Conservation (phyloP, 176 grass and related monocot species). For the Eleusine coracana region DNA sequence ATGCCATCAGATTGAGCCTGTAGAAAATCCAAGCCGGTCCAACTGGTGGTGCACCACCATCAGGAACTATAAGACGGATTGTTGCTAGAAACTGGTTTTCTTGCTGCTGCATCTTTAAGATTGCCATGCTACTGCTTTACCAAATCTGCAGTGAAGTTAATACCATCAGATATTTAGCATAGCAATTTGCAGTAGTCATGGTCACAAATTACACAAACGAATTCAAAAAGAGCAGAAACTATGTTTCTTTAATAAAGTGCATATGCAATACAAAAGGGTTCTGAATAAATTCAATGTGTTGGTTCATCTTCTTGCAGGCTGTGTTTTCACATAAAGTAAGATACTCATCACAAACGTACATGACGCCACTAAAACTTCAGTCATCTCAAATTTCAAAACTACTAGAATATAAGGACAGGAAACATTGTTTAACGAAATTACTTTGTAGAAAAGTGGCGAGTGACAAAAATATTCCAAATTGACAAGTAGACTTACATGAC, state of each 20-base stretch:
- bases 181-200: not conserved
- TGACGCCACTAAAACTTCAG: not conserved
- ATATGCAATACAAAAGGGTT: not conserved
- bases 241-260: not conserved
- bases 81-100: conserved; percentile 71
- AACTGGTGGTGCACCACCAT: conserved; percentile 73
- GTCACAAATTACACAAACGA: not conserved
- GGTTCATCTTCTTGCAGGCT: not conserved
- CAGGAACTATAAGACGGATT: conserved; percentile 72
- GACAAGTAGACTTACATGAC: not conserved
- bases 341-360: not conserved
- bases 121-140: conserved; percentile 14
- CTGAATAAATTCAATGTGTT: not conserved
- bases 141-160: conserved; percentile 11
- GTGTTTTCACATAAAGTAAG: not conserved
- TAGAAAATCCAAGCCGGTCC: conserved; percentile 75
- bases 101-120: conserved; percentile 70
- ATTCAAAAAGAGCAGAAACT: not conserved
- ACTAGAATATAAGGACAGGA: not conserved
- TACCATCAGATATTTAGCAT: not conserved
- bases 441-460: not conserved
- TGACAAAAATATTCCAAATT: not conserved
- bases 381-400: not conserved
- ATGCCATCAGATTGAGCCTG: conserved; percentile 88
- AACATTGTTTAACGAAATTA: not conserved